These are phyloP conservation scores for Tetrahymena elliotti DNA, from an alignment of 73 alveolate genomes.

Conservation along the genomic window DNA sequence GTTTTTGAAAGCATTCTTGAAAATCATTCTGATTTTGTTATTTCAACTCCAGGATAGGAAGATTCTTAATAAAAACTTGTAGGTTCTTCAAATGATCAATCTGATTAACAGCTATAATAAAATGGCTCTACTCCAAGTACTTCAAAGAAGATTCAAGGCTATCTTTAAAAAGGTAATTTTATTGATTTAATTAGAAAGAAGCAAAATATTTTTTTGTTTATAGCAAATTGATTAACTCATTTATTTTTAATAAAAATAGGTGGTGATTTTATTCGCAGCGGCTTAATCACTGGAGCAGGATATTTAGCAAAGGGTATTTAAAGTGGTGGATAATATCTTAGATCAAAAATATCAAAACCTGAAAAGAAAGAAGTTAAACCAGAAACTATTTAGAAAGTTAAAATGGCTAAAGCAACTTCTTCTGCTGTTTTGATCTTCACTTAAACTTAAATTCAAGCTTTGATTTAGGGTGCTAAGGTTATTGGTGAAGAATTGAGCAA, in stretches of 20 bases:
- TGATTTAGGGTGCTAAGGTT: neutral
- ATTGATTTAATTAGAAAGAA: too few relatives aligned
- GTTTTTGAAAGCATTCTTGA: neutral
- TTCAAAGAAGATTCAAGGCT: neutral
- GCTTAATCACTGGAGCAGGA: neutral
- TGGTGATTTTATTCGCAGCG: neutral
- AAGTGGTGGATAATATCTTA: neutral
- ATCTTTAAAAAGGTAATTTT: neutral
- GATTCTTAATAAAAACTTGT: neutral
- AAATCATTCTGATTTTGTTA: neutral
- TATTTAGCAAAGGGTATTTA: neutral
- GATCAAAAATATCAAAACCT: neutral
- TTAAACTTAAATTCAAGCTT: neutral
- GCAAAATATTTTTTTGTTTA: neutral
- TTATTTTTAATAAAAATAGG: neutral
- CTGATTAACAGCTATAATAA: neutral
- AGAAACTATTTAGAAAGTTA: neutral
- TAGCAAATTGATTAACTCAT: neutral
- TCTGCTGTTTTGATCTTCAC: neutral
- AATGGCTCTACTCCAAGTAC: neutral
- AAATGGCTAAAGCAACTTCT: neutral
- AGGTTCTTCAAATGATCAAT: neutral
- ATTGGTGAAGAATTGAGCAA: neutral
- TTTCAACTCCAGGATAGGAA: neutral
- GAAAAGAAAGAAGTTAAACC: neutral